phyloP scores from a whole-genome alignment of 2,329 filamentous ascomycete genomes.

The Cercospora zeina region DNA sequence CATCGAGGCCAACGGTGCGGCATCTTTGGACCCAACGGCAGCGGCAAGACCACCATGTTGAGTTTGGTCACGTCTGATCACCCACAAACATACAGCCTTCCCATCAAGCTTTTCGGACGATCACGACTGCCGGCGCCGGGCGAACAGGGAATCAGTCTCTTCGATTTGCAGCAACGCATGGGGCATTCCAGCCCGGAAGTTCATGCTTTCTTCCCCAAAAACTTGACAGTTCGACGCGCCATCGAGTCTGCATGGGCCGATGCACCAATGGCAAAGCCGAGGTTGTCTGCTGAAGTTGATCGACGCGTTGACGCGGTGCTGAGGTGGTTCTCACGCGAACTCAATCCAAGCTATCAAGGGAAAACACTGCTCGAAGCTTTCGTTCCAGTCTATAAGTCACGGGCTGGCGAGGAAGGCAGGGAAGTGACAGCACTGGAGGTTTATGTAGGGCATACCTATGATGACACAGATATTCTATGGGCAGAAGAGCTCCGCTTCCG shows the following conservation, averaged over 20 bases:
- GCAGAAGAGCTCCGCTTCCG: constrained; percentile 69
- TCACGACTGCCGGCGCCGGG: constrained; percentile 75
- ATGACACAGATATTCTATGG: constrained; percentile 55
- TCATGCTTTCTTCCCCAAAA: constrained; percentile 84
- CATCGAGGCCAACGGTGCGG: constrained; percentile 84
- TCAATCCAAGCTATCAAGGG: constrained; percentile 57
- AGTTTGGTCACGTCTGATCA: constrained; percentile 94
- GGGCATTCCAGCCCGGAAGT: constrained; percentile 94
- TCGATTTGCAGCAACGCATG: constrained; percentile 85
- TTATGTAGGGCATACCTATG: constrained; percentile 26
- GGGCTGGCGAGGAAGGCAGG: background rate
- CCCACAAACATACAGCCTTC: constrained; percentile 87
- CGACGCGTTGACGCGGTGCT: constrained; percentile 68
- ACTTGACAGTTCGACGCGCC: constrained; percentile 69
- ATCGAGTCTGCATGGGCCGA: constrained; percentile 88
- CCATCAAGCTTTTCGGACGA: constrained; percentile 81
- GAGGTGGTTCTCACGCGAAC: constrained; percentile 73
- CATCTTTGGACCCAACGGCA: constrained; percentile 88
- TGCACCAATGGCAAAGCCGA: constrained; percentile 73
- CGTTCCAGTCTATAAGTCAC: constrained; percentile 5
- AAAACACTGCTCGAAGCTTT: constrained; percentile 20
- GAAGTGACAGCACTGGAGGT: constrained; percentile 8
- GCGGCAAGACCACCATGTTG: constrained; percentile 91
- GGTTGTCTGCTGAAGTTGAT: constrained; percentile 59
- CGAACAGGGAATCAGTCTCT: constrained; percentile 76